Evolutionary conservation across 345 rosid species (phyloP), one percentile per base, ranked within the genome.

Genomic region (Boechera divaricarpa): DNA sequence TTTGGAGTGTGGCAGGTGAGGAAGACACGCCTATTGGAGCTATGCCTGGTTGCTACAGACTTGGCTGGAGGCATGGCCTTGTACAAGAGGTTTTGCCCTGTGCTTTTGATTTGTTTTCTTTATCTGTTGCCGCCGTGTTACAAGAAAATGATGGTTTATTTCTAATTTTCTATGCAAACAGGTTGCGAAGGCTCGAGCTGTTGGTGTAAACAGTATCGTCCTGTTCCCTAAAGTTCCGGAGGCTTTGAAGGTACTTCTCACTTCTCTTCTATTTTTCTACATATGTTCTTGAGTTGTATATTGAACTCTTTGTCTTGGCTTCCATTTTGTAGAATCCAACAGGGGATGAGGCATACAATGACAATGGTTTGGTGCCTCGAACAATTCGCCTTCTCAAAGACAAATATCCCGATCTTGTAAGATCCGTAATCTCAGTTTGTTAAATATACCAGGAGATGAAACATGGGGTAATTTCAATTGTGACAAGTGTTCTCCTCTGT

Each of bases 11-110:
- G 82, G 72, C 82, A 91, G 98, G 98, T 56, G 93, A 87, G 80
- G 98, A 94, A 68, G 98, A 94, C 72, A 86, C 97, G 0, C 98
- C 97, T 44, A 94, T 94, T 82, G 98, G 98, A 81, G 98, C 98
- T 26, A 94, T 94, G 98, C 98, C 98, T 8, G 98, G 98, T 71
- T 94, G 98, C 78, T 92, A 87, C 41, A 90, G 98, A 84, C 97
- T 94, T 79, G 97, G 98, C 15, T 94, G 98, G 98, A 88, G 98
- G 74, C 91, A 87, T 78, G 98, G 98, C 2, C 97, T 94, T 15
- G 77, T 94, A 31, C 81, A 89, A 80, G 97, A 94, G 95, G 98
- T 94, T 59, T 70, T 16, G 35, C 15, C 45, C 7, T 74, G 13
- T 11, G 10, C 62, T 68, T 72, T 74, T 82, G 41, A 18, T 81